Conservation (phyloP, 148 eudicot genomes). For the Rhododendron simsii region DNA sequence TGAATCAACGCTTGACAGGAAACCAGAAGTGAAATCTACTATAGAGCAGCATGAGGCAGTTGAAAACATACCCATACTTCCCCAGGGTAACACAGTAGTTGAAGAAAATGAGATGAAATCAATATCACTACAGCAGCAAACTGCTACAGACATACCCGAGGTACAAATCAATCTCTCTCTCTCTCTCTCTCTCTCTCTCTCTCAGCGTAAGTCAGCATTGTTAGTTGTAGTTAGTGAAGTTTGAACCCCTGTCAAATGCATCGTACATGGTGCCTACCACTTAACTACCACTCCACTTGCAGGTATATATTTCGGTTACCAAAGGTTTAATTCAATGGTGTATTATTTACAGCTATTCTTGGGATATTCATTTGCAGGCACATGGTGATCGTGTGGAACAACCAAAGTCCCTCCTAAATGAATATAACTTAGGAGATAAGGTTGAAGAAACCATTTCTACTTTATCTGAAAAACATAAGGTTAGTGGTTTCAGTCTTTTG, state of each 20-base stretch:
- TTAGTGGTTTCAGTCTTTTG: conserved; percentile 20
- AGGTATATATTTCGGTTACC: background rate
- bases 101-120: conserved; percentile 28
- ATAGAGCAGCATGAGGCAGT: conserved; percentile 31
- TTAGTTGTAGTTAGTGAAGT: too few species aligned
- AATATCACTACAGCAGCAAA: conserved; percentile 22
- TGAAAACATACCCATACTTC: conserved; percentile 25
- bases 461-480: conserved; percentile 29
- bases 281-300: too few species aligned
- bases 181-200: too few species aligned
- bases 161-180: conserved; percentile 19
- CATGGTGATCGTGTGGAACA: conserved; percentile 24
- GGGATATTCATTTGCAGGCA: conserved; percentile 31
- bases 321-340: background rate
- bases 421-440: conserved; percentile 50
- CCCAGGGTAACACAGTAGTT: conserved; percentile 22
- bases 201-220: background rate
- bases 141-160: conserved; percentile 31
- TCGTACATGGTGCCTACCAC: too few species aligned
- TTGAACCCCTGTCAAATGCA: background rate
- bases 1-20: conserved; percentile 32
- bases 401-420: conserved; percentile 60
- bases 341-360: conserved; percentile 17
- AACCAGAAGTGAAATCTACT: conserved; percentile 26
- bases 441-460: conserved; percentile 27